Conservation (phyloP, 2,329 filamentous ascomycete genomes). For the Fusarium succisae region DNA sequence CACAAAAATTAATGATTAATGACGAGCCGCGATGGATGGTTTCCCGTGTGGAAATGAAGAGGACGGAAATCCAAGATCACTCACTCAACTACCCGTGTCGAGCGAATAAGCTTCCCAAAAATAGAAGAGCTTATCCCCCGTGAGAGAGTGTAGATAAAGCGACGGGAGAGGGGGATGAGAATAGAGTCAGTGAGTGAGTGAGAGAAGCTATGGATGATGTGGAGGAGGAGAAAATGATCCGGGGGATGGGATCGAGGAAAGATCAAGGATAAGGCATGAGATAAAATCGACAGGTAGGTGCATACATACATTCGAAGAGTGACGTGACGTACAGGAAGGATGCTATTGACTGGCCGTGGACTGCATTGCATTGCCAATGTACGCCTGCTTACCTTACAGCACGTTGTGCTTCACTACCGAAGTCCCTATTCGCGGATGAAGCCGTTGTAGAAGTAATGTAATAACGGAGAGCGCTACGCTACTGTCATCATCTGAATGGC, state of each 20-base stretch:
- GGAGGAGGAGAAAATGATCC: slow-evolving; percentile 23
- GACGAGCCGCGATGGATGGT: slow-evolving; percentile 4
- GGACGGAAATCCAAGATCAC: background rate
- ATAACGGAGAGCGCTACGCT: background rate
- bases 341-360: background rate
- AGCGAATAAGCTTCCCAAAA: background rate
- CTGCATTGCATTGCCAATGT: background rate
- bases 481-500: background rate
- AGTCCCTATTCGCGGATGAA: background rate
- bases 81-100: background rate
- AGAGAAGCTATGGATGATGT: background rate
- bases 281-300: slow-evolving; percentile 9
- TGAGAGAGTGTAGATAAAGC: slow-evolving; percentile 5
- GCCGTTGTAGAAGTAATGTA: background rate
- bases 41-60: slow-evolving; percentile 24
- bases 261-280: slow-evolving; percentile 8
- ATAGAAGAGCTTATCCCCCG: background rate
- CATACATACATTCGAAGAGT: background rate
- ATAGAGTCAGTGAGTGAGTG: background rate
- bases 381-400: background rate
- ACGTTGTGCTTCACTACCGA: background rate
- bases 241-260: background rate
- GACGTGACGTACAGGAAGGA: slow-evolving; percentile 27
- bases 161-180: background rate
- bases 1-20: slow-evolving; percentile 28